A percentile compares a stretch with the other conserved stretches of the same genome.
These are phyloP conservation scores for Dujonia santamariae DNA, from an alignment of 1,139 yeast species.

Conservation along the genomic window DNA sequence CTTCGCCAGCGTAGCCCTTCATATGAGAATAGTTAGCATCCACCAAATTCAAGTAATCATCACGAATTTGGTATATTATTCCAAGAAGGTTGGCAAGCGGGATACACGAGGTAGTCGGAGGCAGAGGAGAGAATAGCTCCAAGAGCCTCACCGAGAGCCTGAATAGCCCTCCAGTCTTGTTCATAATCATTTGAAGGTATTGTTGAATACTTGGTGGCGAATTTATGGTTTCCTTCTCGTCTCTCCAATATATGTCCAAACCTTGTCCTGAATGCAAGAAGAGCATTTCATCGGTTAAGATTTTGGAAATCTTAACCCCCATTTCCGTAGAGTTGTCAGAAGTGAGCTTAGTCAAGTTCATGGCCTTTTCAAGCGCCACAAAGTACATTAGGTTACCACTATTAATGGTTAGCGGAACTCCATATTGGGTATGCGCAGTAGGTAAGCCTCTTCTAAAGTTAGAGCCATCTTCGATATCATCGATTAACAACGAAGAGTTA, in stretches of 20 bases:
- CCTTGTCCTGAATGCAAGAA: slow-evolving; percentile 89
- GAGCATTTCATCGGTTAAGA: slow-evolving; percentile 67
- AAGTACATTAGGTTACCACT: slow-evolving; percentile 83
- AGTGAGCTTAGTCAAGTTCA: slow-evolving; percentile 5
- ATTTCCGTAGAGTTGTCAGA: background rate
- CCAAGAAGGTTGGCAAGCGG: slow-evolving; percentile 79
- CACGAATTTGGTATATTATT: slow-evolving; percentile 76
- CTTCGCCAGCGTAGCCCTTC: slow-evolving; percentile 80
- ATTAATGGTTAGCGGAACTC: slow-evolving; percentile 76
- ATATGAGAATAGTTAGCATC: slow-evolving; percentile 51
- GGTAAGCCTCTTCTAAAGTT: slow-evolving; percentile 69
- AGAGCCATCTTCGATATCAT: slow-evolving; percentile 84
- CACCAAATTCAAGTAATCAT: slow-evolving; percentile 69
- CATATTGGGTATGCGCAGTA: slow-evolving; percentile 74
- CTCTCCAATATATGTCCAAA: slow-evolving; percentile 85
- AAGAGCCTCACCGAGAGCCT: slow-evolving; percentile 68
- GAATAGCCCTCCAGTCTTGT: slow-evolving; percentile 87
- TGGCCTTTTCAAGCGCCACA: slow-evolving; percentile 55
- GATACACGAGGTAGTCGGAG: slow-evolving; percentile 26
- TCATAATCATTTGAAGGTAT: slow-evolving; percentile 76
- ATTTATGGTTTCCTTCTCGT: slow-evolving; percentile 28
- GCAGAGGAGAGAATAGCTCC: slow-evolving; percentile 30
- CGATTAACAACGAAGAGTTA: slow-evolving; percentile 45
- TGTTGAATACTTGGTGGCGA: slow-evolving; percentile 65
- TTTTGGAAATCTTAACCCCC: slow-evolving; percentile 20